Evolutionary conservation across 2,329 filamentous ascomycete genomes (phyloP), one percentile per base, ranked within the genome.

Genomic region (Metarhizium rileyi): DNA sequence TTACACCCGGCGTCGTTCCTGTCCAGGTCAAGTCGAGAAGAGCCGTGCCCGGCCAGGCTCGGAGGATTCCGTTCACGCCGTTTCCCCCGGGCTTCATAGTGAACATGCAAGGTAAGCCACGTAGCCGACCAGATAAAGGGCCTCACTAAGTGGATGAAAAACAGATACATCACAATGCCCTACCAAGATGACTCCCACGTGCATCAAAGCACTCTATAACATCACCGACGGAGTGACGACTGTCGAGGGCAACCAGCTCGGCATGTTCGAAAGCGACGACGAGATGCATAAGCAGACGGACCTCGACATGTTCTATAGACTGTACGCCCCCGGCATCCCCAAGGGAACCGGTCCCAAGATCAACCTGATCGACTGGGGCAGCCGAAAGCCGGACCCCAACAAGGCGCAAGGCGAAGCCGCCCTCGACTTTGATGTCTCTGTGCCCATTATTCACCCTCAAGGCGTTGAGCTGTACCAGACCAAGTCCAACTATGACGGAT

Each of bases 141-240:
- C 30, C 10, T 33, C 30, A 16, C 8, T 14, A 1, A 16, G 10
- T 33, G 16, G 27, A 10, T 28, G 16, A 5, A n/a, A 16, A 16
- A 33, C 30, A 33, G 30, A 33, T 5, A 14, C 30, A 33, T 14
- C 30, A 10, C 5, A 33, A 10, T 83, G 80, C 57, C 72, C 77
- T 54, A 62, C 64, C 12, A 70, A 75, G 56, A 79, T 83, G 54
- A 81, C 77, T 0, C 76, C 77, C 0, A 70, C 71, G 35, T 83
- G 80, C 56, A 67, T 80, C 44, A 68, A 70, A 38, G 69, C 74
- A 3, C 62, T 77, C n/a, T 76, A 74, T 55, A 58, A 65, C 4
- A 69, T 71, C 47, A 68, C 75, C n/a, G 56, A 65, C 14, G 68
- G 68, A 16, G 61, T 57, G 3, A 61, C 62, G 8, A 45, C 51